phyloP scores from a whole-genome alignment of 805 yeast genomes.

The Kockiozyma suomiensis region DNA sequence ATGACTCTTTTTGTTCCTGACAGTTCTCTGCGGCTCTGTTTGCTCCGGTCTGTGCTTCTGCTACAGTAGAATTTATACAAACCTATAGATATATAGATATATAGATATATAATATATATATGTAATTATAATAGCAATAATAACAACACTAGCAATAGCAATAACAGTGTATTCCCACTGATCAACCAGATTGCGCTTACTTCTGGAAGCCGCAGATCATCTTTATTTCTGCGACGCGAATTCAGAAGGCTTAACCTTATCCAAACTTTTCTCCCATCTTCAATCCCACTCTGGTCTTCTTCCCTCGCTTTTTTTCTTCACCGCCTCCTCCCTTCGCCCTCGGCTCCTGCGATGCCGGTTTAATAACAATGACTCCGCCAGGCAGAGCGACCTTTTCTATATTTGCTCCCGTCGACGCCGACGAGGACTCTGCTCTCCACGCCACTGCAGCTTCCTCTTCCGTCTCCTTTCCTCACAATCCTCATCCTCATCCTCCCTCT shows the following conservation, averaged over 20 bases:
- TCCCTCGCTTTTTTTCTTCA: not conserved
- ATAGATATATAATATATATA: too few species aligned
- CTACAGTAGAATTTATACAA: too few species aligned
- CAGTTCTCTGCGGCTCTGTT: not conserved
- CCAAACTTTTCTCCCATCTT: not conserved
- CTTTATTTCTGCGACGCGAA: not conserved
- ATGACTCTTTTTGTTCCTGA: too few species aligned
- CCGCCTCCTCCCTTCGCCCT: not conserved
- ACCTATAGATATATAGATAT: too few species aligned
- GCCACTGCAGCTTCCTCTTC: not conserved
- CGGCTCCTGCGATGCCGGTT: not conserved
- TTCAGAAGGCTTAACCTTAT: constrained; percentile 3
- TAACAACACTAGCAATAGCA: too few species aligned
- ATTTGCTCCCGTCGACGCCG: constrained; percentile 10
- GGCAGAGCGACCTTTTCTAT: constrained; percentile 19
- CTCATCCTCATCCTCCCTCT: not conserved
- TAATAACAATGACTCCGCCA: constrained; percentile 3
- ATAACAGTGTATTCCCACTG: too few species aligned
- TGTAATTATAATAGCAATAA: too few species aligned
- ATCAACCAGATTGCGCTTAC: not conserved
- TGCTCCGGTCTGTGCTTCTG: not conserved
- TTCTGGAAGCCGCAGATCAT: constrained; percentile 9
- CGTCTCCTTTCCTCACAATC: not conserved
- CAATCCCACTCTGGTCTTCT: not conserved
- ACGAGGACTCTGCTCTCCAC: not conserved